A percentile compares a stretch with the other conserved stretches of the same genome.
Evolutionary conservation across 257 asterid species (phyloP).

Genomic region (Gynochthodes officinalis): DNA sequence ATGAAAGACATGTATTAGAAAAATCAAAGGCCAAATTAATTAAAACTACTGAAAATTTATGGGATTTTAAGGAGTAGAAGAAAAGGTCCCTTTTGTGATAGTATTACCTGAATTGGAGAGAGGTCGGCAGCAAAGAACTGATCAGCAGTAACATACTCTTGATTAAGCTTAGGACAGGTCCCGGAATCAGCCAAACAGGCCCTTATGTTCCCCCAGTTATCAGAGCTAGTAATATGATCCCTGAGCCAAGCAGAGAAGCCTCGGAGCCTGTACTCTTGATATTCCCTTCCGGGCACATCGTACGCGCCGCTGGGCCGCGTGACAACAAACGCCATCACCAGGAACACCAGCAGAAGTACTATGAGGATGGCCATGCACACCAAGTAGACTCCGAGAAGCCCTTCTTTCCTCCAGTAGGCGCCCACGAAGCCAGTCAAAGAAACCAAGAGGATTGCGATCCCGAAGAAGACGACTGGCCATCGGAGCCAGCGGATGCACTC

Average conservation of each 20-base stretch:
- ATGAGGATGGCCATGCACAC: conserved; percentile 90
- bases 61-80: no score
- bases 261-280: conserved; percentile 58
- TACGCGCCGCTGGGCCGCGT: conserved; percentile 72
- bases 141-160: conserved; percentile 44
- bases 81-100: no score
- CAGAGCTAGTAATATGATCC: conserved; percentile 55
- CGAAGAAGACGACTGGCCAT: conserved; percentile 84
- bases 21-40: no score
- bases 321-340: conserved; percentile 78
- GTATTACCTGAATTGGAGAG: conserved; percentile 73
- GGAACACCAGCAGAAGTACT: conserved; percentile 52
- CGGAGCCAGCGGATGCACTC: conserved; percentile 97
- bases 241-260: conserved; percentile 78
- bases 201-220: conserved; percentile 77
- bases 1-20: no score
- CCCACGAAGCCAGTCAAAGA: conserved; percentile 77
- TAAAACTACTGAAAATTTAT: no score
- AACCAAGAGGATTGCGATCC: conserved; percentile 59
- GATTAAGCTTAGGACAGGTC: conserved; percentile 52
- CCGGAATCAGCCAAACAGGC: conserved; percentile 75
- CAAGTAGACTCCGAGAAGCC: conserved; percentile 67
- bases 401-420: conserved; percentile 79
- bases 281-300: conserved; percentile 50
- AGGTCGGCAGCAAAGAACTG: conserved; percentile 76